These are phyloP conservation scores for Aspergillus affinis DNA, from an alignment of 495 filamentous ascomycete species.

Conservation along the genomic window DNA sequence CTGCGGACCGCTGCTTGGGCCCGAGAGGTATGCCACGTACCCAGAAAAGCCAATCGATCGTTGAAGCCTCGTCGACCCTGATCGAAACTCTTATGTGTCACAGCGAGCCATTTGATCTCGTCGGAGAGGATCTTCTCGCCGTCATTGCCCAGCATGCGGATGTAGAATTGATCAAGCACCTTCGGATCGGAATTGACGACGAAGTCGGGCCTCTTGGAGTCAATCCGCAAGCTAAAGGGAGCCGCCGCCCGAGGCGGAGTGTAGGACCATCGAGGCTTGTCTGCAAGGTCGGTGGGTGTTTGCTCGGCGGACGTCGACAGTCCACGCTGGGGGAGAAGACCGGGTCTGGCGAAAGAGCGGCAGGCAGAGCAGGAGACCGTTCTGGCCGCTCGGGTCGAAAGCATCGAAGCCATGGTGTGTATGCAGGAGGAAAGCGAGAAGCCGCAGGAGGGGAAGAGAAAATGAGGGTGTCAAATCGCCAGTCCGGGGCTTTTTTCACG, in stretches of 20 bases:
- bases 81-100: constrained; percentile 99
- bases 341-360: constrained; percentile 26
- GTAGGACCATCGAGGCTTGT: constrained; percentile 74
- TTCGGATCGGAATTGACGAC: constrained; percentile 71
- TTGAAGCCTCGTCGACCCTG: constrained; percentile 93
- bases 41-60: constrained; percentile 85
- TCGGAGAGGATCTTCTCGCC: constrained; percentile 75
- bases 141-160: constrained; percentile 63
- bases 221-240: constrained; percentile 55
- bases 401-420: constrained; percentile 39
- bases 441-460: constrained; percentile 21
- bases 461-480: constrained; percentile 28
- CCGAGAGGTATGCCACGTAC: constrained; percentile 48
- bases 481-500: constrained; percentile 27
- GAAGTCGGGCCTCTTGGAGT: constrained; percentile 54
- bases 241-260: constrained; percentile 77
- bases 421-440: constrained; percentile 6
- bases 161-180: constrained; percentile 72
- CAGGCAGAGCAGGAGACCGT: constrained; percentile 34
- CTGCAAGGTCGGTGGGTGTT: constrained; percentile 29
- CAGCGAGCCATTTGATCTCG: constrained; percentile 92
- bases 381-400: constrained; percentile 37
- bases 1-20: not conserved
- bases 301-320: constrained; percentile 27
- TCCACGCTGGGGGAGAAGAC: constrained; percentile 16